Evolutionary conservation across 2,329 filamentous ascomycete species (phyloP), one percentile per base, ranked within the genome.

Genomic region (Parastagonospora nodorum): DNA sequence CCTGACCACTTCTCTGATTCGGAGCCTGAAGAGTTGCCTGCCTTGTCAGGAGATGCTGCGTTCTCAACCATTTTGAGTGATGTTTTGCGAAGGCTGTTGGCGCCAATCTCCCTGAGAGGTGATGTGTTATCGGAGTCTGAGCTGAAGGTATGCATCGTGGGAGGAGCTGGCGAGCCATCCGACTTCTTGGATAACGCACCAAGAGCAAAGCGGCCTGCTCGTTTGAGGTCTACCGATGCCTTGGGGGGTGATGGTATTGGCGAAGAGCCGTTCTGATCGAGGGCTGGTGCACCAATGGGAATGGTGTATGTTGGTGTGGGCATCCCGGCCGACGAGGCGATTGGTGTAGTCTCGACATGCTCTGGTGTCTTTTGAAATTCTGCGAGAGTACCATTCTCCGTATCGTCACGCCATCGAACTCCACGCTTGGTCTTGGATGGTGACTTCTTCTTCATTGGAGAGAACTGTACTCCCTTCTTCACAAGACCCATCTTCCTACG

Each of bases 361-460:
- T 92, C 84, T 1, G 94, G 93, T 2, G 93, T 97, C 75, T 91
- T 90, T 67, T 93, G 90, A 69, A 93, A 97, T 69, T 97, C 94
- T 9, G 89, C 92, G 48, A 97, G 78, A 1, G 88, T 87, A 19
- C 92, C 92, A 44, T 93, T 86, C 67, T 95, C 88, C 2, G 88
- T 90, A 64, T 97, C 94, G 65, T 96, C 92, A 51, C 90, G 87
- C 94, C 94, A 99, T 58, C 93, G 85, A 5, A 99, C 93, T 39
- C 83, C 87, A 53, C 92, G 84, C 74, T 91, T 91, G 48, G 77
- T 55, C 61, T 83, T 83, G 32, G 74, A 73, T 1, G 86, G 84
- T 8, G 84, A 81, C 73, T 87, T 88, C 75, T 89, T 96, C 55
- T 87, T 87, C 0, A 91, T 90, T 0, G 92, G 91, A 1, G 91